Percentiles rank a stretch among this genome's conserved stretches.
phyloP scores from a whole-genome alignment of 2,329 filamentous ascomycete genomes.

The Neocatenulostroma microsporum region DNA sequence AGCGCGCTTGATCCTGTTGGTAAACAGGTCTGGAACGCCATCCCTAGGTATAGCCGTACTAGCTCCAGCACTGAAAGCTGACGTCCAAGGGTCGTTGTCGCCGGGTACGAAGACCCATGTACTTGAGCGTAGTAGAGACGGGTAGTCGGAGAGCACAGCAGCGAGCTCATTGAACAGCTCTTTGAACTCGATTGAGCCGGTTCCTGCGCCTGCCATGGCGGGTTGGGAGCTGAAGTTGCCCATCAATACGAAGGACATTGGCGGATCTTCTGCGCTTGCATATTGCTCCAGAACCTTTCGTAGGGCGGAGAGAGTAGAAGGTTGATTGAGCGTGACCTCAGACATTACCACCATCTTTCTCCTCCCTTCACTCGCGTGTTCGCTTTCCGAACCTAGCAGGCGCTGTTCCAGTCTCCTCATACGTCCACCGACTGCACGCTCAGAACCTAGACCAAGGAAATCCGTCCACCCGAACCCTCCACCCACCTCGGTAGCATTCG shows the following conservation, averaged over 20 bases:
- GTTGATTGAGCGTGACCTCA: constrained; percentile 79
- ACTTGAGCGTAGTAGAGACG: constrained; percentile 65
- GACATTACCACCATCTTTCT: constrained; percentile 66
- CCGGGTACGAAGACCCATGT: constrained; percentile 92
- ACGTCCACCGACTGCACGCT: constrained; percentile 69
- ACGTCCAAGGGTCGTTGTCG: constrained; percentile 96
- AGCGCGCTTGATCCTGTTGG: constrained; percentile 70
- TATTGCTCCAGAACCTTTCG: constrained; percentile 71
- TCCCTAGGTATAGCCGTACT: constrained; percentile 62
- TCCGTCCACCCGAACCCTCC: constrained; percentile 96
- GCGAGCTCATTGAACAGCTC: constrained; percentile 89
- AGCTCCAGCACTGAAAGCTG: constrained; percentile 70
- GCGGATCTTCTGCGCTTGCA: constrained; percentile 52
- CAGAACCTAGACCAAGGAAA: constrained; percentile 84
- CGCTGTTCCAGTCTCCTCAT: constrained; percentile 75
- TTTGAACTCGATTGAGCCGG: constrained; percentile 89
- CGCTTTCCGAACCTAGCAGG: constrained; percentile 43
- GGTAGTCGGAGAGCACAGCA: constrained; percentile 73
- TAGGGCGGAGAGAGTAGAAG: constrained; percentile 71
- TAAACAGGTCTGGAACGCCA: constrained; percentile 79
- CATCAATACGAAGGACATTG: constrained; percentile 72
- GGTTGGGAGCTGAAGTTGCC: constrained; percentile 69
- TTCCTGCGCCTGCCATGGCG: constrained; percentile 57
- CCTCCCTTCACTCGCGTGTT: constrained; percentile 10
- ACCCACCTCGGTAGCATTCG: constrained; percentile 50